Base-by-base conservation (phyloP, 305 asterid species). In the Solanum hybrid region DNA sequence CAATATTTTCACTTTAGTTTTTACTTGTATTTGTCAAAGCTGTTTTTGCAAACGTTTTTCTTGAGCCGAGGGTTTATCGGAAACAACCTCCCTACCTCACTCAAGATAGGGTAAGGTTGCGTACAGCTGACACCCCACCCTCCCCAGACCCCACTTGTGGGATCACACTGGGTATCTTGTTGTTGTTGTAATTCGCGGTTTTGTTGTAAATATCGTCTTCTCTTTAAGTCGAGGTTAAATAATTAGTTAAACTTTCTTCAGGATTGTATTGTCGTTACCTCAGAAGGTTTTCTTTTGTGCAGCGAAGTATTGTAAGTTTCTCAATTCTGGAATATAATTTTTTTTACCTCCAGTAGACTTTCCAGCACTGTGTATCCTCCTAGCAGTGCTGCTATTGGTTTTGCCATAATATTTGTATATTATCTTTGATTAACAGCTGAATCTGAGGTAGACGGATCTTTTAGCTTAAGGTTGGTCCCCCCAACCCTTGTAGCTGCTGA, bases 401-500 rank as follows among this genome's bases (percentile, higher is more conserved):
- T 29, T 45, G 27, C 75, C 34, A 22, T 32, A 37, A 51, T 36
- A 10, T 51, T 51, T 79, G 34, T 7, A 75, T 10, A 32, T 90
- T 86, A 89, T 81, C 90, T 91, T 89, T 89, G 84, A 85, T 91
- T 88, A 92, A 87, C 95, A 93, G 95, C 95, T 93, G 96, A 94
- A 90, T 92, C 95, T 31, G 93, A 94, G 82, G 32, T 92, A 90
- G 97, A 96, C 86, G 99, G 99, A 90, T 92, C 98, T 15, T 89
- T 94, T 89, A 95, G 94, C 93, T 86, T 91, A 87, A 91, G 97
- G 91, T 89, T 93, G 85, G 94, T 97, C 78, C 89, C 99, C 86
- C 95, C 98, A 11, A 93, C 92, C 91, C 93, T 97, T 92, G 90
- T 97, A 92, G 96, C 95, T 87, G 97, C 99, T n/a, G 99, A 96